A percentile compares a stretch with the other conserved stretches of the same genome.
Conservation (phyloP, 176 grass and related monocot genomes). For the Otatea glauca region DNA sequence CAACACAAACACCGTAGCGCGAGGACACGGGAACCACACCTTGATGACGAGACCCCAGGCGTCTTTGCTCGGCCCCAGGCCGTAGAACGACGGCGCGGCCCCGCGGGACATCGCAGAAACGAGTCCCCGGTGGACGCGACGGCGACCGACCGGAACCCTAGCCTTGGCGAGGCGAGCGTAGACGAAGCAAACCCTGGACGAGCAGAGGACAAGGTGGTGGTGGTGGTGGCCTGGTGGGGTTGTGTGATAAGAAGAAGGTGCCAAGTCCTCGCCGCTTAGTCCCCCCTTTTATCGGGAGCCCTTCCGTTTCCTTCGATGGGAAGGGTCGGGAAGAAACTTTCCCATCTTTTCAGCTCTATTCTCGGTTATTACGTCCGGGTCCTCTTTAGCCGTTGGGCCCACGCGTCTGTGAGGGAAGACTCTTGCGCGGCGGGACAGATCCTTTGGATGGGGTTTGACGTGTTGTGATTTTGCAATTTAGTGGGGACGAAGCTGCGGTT, state of each 20-base stretch:
- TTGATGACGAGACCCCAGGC: constrained; percentile 61
- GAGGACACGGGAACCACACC: constrained; percentile 34
- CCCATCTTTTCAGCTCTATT: background rate
- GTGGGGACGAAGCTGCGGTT: background rate
- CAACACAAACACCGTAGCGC: too few relatives aligned
- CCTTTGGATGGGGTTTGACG: background rate
- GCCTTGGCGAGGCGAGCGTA: background rate
- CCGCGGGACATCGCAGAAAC: constrained; percentile 31
- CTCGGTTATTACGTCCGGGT: background rate
- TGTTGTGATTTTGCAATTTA: background rate
- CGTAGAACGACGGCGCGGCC: background rate
- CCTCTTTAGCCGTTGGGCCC: background rate
- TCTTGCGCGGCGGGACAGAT: background rate
- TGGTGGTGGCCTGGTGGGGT: background rate
- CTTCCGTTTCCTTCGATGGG: constrained; percentile 37
- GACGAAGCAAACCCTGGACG: background rate
- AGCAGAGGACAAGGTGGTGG: background rate
- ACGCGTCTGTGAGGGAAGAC: background rate
- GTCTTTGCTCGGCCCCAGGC: background rate
- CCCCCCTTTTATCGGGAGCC: background rate
- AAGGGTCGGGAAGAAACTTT: background rate
- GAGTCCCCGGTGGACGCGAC: background rate
- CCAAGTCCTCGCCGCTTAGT: background rate
- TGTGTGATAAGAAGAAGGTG: background rate
- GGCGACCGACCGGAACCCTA: background rate